Evolutionary conservation across 495 filamentous ascomycete genomes (phyloP).

Genomic region (Stereocaulon alpinum): DNA sequence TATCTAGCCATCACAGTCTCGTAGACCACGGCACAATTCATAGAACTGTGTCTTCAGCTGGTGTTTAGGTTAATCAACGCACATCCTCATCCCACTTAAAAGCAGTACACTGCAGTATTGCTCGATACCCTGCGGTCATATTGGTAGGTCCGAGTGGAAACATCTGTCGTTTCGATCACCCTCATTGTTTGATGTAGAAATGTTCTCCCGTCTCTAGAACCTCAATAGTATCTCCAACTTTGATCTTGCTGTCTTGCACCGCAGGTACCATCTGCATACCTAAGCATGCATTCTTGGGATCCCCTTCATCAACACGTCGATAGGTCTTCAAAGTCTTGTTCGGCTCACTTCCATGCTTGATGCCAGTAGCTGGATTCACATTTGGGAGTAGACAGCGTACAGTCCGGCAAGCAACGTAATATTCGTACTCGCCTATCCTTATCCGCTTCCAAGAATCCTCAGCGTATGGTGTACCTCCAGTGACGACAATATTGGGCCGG

Average conservation of each 20-base stretch:
- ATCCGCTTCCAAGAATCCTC: conserved; percentile 78
- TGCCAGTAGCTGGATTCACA: conserved; percentile 62
- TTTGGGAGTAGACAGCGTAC: conserved; percentile 77
- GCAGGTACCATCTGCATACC: conserved; percentile 77
- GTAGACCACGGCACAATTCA: background rate
- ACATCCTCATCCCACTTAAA: too few species aligned
- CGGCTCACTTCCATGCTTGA: conserved; percentile 62
- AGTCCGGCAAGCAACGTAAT: conserved; percentile 60
- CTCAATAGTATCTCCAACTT: conserved; percentile 50
- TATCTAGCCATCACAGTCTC: background rate
- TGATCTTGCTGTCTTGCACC: conserved; percentile 35
- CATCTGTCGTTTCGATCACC: too few species aligned
- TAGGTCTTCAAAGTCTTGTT: conserved; percentile 59
- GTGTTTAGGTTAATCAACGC: too few species aligned
- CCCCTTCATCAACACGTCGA: conserved; percentile 65
- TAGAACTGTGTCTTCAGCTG: too few species aligned
- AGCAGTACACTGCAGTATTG: too few species aligned
- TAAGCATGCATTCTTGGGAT: conserved; percentile 58
- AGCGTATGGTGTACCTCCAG: conserved; percentile 49
- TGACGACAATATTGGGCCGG: conserved; percentile 72
- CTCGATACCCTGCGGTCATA: too few species aligned
- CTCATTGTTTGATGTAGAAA: conserved; percentile 41
- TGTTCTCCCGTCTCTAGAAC: conserved; percentile 55
- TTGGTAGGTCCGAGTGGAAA: too few species aligned
- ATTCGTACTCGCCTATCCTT: conserved; percentile 40